Base-by-base conservation (phyloP, 2,329 filamentous ascomycete genomes). In the Aspergillus sclerotialis region DNA sequence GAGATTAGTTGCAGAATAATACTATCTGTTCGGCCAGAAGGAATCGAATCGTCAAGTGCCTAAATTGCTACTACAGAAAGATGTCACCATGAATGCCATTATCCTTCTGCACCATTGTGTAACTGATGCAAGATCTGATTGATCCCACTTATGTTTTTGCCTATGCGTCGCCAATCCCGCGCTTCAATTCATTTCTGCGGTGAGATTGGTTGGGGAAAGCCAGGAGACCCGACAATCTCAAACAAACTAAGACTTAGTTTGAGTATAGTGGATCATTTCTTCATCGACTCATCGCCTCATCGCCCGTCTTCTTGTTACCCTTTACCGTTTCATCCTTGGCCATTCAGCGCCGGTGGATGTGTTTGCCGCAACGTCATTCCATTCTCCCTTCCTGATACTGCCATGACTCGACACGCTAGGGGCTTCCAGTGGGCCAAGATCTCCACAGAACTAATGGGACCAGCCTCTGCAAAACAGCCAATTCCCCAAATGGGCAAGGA, bases 201-300 rank as follows among this genome's bases (percentile, higher is more conserved):
- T n/a, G 12, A 13, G 30, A 32, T 32, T 32, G 30, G 30, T n/a
- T 17, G n/a, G 9, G 14, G n/a, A 16, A 12, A 18, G 15, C 28
- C 16, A 11, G 19, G 17, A 12, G 14, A 12, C 30, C n/a, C 30
- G 21, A 23, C 30, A 31, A 31, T 19, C 30, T 31, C 30, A 18
- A 31, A 31, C 30, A 31, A 30, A 17, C 28, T 17, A 30, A 30
- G 28, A 16, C 15, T 21, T 19, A 14, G 5, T 7, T 11, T 31
- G 6, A 19, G 10, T 9, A 10, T 3, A 31, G 8, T 30, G 29
- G 12, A 19, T 31, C 29, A 4, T n/a, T 18, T 31, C 7, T 31
- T 19, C 29, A 19, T 19, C n/a, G 7, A 12, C 15, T 19, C 10
- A 8, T 12, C 8, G 29, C 11, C 12, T 23, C 15, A 21, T 19